Percentiles rank a stretch among this genome's conserved stretches.
Conservation (phyloP, 768 basidiomycete genomes). For the Calvatia gigantea region DNA sequence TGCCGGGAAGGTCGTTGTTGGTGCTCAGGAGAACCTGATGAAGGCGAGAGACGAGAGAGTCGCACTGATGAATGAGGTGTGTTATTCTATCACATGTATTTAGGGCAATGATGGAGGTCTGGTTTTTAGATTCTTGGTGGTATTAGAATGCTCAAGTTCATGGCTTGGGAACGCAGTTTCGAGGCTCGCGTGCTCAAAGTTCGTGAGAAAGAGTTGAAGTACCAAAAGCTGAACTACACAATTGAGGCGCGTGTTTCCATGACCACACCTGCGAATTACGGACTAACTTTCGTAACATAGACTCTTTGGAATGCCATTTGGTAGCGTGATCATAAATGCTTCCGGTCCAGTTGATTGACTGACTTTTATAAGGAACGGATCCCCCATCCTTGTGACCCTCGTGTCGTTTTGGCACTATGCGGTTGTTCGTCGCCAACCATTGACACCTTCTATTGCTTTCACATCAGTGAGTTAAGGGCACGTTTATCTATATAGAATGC, state of each 20-base stretch:
- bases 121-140: constrained; percentile 68
- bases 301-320: constrained; percentile 47
- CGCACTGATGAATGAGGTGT: constrained; percentile 78
- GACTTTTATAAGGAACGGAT: constrained; percentile 52
- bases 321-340: constrained; percentile 16
- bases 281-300: constrained; percentile 18
- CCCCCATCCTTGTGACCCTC: constrained; percentile 55
- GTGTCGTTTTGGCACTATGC: constrained; percentile 71
- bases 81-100: constrained; percentile 8
- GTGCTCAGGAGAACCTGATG: constrained; percentile 78
- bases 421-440: constrained; percentile 58
- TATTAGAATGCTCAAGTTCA: constrained; percentile 95
- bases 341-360: neutral
- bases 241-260: constrained; percentile 55
- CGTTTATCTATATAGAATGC: constrained; percentile 13
- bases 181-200: constrained; percentile 71
- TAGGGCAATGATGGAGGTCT: neutral
- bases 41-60: constrained; percentile 90
- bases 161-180: constrained; percentile 92
- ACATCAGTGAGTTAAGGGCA: constrained; percentile 60
- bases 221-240: constrained; percentile 81
- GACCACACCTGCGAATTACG: neutral
- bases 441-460: constrained; percentile 87
- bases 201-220: constrained; percentile 78
- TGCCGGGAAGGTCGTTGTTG: constrained; percentile 75